Evolutionary conservation across 371 early-diverging fungal genomes (phyloP).

Genomic region (Saksenaea oblongispora): DNA sequence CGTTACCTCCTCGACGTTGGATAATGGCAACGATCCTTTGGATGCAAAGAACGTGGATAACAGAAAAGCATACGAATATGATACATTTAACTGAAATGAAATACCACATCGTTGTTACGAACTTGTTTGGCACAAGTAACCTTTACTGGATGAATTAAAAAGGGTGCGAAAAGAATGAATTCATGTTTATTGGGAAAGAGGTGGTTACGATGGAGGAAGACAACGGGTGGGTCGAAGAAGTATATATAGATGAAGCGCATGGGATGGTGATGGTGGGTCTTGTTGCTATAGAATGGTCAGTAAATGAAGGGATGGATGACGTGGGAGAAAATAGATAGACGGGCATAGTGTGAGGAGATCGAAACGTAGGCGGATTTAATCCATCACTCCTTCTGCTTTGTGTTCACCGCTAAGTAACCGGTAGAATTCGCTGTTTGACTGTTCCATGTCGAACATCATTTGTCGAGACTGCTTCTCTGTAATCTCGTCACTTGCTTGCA

Average conservation of each 20-base stretch:
- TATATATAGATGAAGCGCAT: too few species aligned
- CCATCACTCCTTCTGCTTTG: slow-evolving; percentile 20
- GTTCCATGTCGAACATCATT: slow-evolving; percentile 92
- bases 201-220: too few species aligned
- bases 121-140: too few species aligned
- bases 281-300: too few species aligned
- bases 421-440: slow-evolving; percentile 66
- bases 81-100: slow-evolving; percentile 2
- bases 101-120: too few species aligned
- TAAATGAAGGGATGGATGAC: too few species aligned
- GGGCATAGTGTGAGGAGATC: not conserved
- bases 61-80: slow-evolving; percentile 15
- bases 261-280: too few species aligned
- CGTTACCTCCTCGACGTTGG: not conserved
- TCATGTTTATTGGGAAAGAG: too few species aligned
- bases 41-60: slow-evolving; percentile 21
- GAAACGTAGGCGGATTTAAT: not conserved
- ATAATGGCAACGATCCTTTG: slow-evolving; percentile 16
- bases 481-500: slow-evolving; percentile 92
- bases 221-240: too few species aligned
- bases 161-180: too few species aligned
- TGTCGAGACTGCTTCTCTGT: slow-evolving; percentile 88
- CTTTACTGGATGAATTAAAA: too few species aligned
- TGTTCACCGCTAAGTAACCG: slow-evolving; percentile 57
- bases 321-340: not conserved